Percentiles rank a stretch among this genome's conserved stretches.
These are phyloP conservation scores for Clitopilus passeckerianus DNA, from an alignment of 768 basidiomycete genomes.

Conservation along the genomic window DNA sequence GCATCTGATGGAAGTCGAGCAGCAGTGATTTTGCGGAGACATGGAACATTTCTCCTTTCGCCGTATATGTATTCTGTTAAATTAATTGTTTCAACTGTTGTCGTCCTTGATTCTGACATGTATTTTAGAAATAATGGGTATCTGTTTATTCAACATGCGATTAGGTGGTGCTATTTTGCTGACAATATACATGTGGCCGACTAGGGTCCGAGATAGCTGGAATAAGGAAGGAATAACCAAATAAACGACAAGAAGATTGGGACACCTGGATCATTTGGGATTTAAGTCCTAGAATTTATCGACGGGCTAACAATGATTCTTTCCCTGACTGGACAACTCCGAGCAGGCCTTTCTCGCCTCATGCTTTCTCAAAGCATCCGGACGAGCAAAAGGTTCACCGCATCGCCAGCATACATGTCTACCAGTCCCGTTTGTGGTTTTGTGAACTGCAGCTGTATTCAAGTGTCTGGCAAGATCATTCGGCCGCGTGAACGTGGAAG, in stretches of 20 bases:
- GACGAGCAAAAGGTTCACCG: constrained; percentile 18
- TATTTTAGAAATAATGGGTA: not conserved
- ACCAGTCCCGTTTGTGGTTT: constrained; percentile 4
- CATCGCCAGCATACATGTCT: constrained; percentile 14
- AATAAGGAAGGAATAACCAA: not conserved
- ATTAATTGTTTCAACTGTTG: not conserved
- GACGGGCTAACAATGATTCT: no score
- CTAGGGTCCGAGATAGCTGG: no score
- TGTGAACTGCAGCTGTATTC: constrained; percentile 17
- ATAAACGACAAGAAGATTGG: not conserved
- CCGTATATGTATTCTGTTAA: not conserved
- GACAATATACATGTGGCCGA: not conserved
- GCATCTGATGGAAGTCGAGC: constrained; percentile 27
- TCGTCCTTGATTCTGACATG: not conserved
- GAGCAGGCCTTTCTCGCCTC: constrained; percentile 18
- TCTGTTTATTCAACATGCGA: not conserved
- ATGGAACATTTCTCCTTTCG: not conserved
- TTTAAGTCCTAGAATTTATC: no score
- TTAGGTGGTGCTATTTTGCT: not conserved
- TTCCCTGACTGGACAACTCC: constrained; percentile 3
- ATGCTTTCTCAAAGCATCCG: constrained; percentile 22
- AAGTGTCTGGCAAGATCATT: constrained; percentile 18
- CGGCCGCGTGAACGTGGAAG: constrained; percentile 17
- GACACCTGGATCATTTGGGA: no score
- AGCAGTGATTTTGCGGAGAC: constrained; percentile 20